phyloP scores from a whole-genome alignment of 495 filamentous ascomycete species.

The Cudoniella acicularis region DNA sequence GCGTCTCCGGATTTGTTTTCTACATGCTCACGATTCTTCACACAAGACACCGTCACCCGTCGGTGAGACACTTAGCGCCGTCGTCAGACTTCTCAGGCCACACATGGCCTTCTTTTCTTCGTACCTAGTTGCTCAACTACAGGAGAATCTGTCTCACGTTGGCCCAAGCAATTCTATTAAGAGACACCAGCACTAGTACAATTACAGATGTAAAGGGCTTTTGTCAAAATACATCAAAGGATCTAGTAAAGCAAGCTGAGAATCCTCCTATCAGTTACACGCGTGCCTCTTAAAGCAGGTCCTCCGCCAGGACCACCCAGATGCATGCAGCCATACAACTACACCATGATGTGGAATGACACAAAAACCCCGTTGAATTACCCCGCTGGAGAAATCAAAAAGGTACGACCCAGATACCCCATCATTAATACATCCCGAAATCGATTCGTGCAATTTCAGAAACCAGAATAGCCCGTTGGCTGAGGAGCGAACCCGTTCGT shows the following conservation, averaged over 20 bases:
- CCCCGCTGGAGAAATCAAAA: constrained; percentile 19
- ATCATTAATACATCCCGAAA: constrained; percentile 23
- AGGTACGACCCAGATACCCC: constrained; percentile 13
- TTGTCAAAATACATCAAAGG: constrained; percentile 26
- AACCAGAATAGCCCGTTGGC: constrained; percentile 66
- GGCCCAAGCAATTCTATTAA: background rate
- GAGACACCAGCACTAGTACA: background rate
- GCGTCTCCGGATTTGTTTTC: background rate
- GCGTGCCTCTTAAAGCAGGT: constrained; percentile 4
- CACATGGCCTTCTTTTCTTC: too few relatives aligned
- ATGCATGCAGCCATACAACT: constrained; percentile 23
- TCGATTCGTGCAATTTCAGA: constrained; percentile 36
- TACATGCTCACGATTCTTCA: background rate
- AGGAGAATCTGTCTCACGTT: too few relatives aligned
- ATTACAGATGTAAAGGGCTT: constrained; percentile 18
- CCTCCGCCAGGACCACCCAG: constrained; percentile 7
- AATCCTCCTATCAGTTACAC: constrained; percentile 28
- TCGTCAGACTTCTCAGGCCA: background rate
- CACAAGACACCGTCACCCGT: background rate
- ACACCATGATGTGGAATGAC: constrained; percentile 21
- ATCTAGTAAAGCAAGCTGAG: constrained; percentile 22
- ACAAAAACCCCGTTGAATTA: constrained; percentile 5
- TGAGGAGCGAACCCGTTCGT: constrained; percentile 80
- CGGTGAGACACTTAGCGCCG: background rate
- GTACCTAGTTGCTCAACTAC: too few relatives aligned